Evolutionary conservation across 176 grass and related monocot genomes (phyloP).

Genomic region (Aegilops bicornis): DNA sequence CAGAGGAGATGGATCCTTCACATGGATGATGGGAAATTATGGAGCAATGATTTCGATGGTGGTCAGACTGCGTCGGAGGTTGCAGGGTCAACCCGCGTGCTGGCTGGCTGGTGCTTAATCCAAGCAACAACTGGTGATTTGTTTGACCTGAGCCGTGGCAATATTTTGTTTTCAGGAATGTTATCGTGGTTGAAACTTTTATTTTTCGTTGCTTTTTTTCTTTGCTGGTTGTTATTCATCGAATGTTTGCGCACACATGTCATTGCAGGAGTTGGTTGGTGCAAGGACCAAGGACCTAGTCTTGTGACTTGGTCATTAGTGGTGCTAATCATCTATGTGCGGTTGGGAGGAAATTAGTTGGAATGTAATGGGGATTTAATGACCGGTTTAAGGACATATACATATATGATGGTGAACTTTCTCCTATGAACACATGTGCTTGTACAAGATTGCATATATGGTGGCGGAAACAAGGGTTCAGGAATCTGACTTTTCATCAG

Average conservation of each 20-base stretch:
- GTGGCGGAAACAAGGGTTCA: not conserved
- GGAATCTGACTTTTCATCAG: no score
- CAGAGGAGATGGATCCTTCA: no score
- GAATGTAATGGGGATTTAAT: not conserved
- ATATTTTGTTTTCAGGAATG: no score
- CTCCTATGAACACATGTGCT: not conserved
- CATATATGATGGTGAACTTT: not conserved
- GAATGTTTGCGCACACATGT: not conserved
- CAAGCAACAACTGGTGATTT: not conserved
- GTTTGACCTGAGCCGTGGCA: not conserved
- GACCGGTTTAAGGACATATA: not conserved
- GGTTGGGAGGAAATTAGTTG: not conserved
- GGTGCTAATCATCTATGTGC: not conserved
- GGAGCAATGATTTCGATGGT: not conserved
- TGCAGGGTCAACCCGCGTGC: conserved; percentile 23
- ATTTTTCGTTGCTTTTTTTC: no score
- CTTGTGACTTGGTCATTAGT: not conserved
- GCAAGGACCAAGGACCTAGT: not conserved
- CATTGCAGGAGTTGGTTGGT: not conserved
- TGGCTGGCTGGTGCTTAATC: not conserved
- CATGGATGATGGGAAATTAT: not conserved
- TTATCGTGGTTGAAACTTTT: no score
- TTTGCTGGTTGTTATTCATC: no score
- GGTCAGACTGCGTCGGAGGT: not conserved
- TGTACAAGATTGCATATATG: not conserved